Conservation (phyloP, 768 basidiomycete genomes). For the Trichaptum fuscoviolaceum region DNA sequence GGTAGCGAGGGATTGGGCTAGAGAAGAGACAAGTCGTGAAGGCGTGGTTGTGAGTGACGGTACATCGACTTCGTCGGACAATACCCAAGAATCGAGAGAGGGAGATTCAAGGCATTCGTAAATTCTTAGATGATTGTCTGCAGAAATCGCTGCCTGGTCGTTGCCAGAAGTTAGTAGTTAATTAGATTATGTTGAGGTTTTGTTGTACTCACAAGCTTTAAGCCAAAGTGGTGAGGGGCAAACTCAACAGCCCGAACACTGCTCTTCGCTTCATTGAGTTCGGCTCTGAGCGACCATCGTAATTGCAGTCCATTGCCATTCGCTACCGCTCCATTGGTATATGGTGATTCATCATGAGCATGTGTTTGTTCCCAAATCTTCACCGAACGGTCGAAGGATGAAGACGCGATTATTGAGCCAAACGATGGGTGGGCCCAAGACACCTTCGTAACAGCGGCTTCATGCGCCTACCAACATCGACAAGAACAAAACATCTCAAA, state of each 20-base stretch:
- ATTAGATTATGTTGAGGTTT: not conserved
- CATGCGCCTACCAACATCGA: slow-evolving; percentile 70
- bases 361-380: slow-evolving; percentile 83
- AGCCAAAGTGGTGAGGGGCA: slow-evolving; percentile 78
- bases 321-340: slow-evolving; percentile 20
- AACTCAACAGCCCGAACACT: slow-evolving; percentile 86
- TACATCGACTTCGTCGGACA: slow-evolving; percentile 75
- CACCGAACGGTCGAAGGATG: slow-evolving; percentile 86
- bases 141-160: slow-evolving; percentile 75
- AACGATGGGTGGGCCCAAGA: slow-evolving; percentile 94
- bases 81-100: slow-evolving; percentile 65
- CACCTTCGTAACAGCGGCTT: slow-evolving; percentile 79
- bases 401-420: slow-evolving; percentile 79
- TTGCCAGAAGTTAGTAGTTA: slow-evolving; percentile 5
- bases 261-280: slow-evolving; percentile 78
- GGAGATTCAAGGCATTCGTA: slow-evolving; percentile 87
- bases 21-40: slow-evolving; percentile 34
- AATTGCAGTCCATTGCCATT: slow-evolving; percentile 21
- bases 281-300: slow-evolving; percentile 70
- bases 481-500: not conserved
- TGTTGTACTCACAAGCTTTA: slow-evolving; percentile 68
- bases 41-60: slow-evolving; percentile 41
- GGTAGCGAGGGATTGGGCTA: slow-evolving; percentile 52
- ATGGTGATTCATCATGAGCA: slow-evolving; percentile 22
- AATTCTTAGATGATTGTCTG: slow-evolving; percentile 82